Percentiles rank a stretch among this genome's conserved stretches.
Evolutionary conservation across 2,329 filamentous ascomycete species (phyloP).

Genomic region (Alternaria brassicicola): DNA sequence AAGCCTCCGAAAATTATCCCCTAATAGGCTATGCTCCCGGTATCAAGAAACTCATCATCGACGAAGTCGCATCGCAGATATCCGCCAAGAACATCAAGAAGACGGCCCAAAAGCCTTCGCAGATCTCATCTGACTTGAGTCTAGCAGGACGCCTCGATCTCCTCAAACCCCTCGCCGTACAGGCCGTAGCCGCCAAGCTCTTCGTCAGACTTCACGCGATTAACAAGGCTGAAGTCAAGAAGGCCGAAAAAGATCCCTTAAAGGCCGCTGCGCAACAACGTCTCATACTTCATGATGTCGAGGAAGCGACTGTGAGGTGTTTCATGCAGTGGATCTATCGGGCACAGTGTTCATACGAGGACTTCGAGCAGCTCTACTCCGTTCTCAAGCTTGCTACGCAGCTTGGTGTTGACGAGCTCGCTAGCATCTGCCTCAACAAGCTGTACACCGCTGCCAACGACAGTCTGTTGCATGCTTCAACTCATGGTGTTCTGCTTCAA

Average conservation of each 20-base stretch:
- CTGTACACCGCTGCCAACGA: slow-evolving; percentile 8
- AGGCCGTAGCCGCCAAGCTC: slow-evolving; percentile 5
- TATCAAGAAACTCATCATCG: not conserved
- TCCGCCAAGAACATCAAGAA: slow-evolving; percentile 6
- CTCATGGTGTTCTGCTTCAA: slow-evolving; percentile 8
- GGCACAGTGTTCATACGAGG: not conserved
- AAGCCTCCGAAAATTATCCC: slow-evolving; percentile 1
- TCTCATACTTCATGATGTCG: slow-evolving; percentile 17
- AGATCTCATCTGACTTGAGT: not conserved
- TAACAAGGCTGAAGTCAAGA: slow-evolving; percentile 13
- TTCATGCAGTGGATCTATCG: slow-evolving; percentile 31
- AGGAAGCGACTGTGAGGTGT: slow-evolving; percentile 11
- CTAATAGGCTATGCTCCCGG: not conserved
- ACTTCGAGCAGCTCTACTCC: slow-evolving; percentile 20
- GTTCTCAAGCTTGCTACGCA: slow-evolving; percentile 19
- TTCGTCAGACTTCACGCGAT: slow-evolving; percentile 5
- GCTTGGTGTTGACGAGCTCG: slow-evolving; percentile 22
- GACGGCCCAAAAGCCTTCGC: not conserved
- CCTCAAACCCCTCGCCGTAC: slow-evolving; percentile 18
- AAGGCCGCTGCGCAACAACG: slow-evolving; percentile 28
- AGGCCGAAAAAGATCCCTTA: not conserved
- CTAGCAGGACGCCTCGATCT: slow-evolving; percentile 6
- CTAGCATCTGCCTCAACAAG: slow-evolving; percentile 18
- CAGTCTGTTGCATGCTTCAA: slow-evolving; percentile 9
- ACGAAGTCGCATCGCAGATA: slow-evolving; percentile 4